Evolutionary conservation across 805 yeast genomes (phyloP), one percentile per base, ranked within the genome.

Genomic region (Wickerhamomyces ciferrii): DNA sequence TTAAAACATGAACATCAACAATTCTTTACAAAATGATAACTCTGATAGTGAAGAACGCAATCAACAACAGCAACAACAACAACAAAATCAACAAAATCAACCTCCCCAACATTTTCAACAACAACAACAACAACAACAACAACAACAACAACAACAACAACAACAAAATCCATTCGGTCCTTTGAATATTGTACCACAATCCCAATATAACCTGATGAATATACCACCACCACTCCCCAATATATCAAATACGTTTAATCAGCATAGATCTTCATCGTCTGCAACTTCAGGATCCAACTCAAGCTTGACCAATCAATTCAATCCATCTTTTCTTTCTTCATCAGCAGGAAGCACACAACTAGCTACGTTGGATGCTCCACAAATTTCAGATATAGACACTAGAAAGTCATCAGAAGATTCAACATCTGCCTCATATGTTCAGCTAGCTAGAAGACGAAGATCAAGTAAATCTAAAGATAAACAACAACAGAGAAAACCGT

Each of bases 371-470:
- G 35, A 17, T 7, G 19, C 5, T 32, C 35, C 35, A 14, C 19
- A 15, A 14, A 14, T 14, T 13, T 32, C 15, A 17, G 35, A 17
- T 13, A 6, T 17, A n/a, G 21, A 18, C 5, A 37, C 17, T 4
- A 37, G 25, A 21, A 21, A 37, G 11, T 42, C 46, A 3, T 46
- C 48, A 9, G 27, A 38, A 4, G 54, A 52, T 7, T 49, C 47
- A 5, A 37, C 38, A 5, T 38, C 27, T 10, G 13, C 37, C 24
- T 7, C 48, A 3, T 51, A 51, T 48, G 63, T 61, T 18, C 50
- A 53, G 34, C 46, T 61, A 11, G 63, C 63, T 2, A 50, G 63
- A 51, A 46, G 65, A 38, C 53, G 60, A 31, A 53, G 59, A 23
- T 47, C 50, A 3, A 49, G 40, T 36, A 54, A 49, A 42, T 45